These are phyloP conservation scores for Aspergillus diversus DNA, from an alignment of 495 filamentous ascomycete species.

Conservation along the genomic window DNA sequence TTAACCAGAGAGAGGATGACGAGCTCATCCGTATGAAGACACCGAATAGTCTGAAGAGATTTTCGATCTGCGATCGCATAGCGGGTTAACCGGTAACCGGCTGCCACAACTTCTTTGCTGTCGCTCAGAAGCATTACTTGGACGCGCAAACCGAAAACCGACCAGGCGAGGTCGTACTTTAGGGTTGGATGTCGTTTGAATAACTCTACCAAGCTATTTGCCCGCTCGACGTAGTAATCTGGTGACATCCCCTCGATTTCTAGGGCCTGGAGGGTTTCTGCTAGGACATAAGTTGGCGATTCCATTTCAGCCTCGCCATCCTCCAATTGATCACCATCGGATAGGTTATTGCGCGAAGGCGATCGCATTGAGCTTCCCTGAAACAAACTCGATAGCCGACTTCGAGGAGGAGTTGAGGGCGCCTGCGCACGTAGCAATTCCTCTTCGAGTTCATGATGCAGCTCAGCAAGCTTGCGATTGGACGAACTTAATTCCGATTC, in stretches of 20 bases:
- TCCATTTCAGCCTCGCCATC: constrained; percentile 70
- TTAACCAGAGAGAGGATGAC: constrained; percentile 91
- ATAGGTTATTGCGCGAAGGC: constrained; percentile 58
- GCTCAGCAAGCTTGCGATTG: constrained; percentile 84
- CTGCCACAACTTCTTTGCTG: constrained; percentile 92
- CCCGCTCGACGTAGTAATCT: constrained; percentile 91
- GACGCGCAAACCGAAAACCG: constrained; percentile 87
- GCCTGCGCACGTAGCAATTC: constrained; percentile 63
- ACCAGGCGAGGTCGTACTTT: constrained; percentile 95
- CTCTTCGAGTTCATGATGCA: constrained; percentile 79
- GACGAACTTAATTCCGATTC: constrained; percentile 90
- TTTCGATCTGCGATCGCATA: constrained; percentile 91
- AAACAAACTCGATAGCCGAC: constrained; percentile 72
- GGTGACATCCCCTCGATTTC: constrained; percentile 85
- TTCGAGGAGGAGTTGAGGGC: constrained; percentile 68
- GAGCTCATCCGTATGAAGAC: constrained; percentile 86
- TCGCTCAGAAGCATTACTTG: constrained; percentile 95
- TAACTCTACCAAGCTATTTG: constrained; percentile 87
- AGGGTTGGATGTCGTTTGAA: constrained; percentile 91
- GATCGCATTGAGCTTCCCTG: constrained; percentile 67
- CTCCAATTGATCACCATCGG: constrained; percentile 46
- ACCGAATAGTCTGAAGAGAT: constrained; percentile 85
- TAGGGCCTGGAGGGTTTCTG: constrained; percentile 84
- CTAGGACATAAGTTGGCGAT: constrained; percentile 86
- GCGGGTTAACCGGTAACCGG: constrained; percentile 89